A percentile compares a stretch with the other conserved stretches of the same genome.
phyloP scores from a whole-genome alignment of 495 filamentous ascomycete species.

The Neurospora cerealis region DNA sequence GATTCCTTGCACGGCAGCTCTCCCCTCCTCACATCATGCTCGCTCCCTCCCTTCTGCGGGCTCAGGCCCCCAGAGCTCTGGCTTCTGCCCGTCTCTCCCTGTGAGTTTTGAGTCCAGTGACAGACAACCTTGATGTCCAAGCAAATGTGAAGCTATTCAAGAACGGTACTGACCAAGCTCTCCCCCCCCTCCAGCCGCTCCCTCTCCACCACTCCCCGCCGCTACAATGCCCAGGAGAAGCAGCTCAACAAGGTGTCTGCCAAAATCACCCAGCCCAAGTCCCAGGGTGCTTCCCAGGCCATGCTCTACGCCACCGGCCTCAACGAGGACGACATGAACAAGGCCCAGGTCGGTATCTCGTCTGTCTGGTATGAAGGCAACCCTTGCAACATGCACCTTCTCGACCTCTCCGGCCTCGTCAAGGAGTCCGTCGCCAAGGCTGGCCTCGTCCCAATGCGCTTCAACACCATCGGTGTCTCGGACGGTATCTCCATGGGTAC shows the following conservation, averaged over 20 bases:
- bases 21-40: constrained; percentile 21
- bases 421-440: constrained; percentile 75
- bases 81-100: constrained; percentile 21
- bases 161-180: not conserved
- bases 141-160: not conserved
- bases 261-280: constrained; percentile 85
- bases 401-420: constrained; percentile 75
- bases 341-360: constrained; percentile 93
- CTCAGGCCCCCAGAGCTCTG: constrained; percentile 32
- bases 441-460: constrained; percentile 76
- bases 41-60: constrained; percentile 27
- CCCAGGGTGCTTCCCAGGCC: constrained; percentile 95
- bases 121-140: not conserved
- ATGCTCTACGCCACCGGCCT: constrained; percentile 97
- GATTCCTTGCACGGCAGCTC: not conserved
- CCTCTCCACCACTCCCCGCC: constrained; percentile 28
- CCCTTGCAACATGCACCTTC: constrained; percentile 97
- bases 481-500: constrained; percentile 78
- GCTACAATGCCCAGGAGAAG: constrained; percentile 31
- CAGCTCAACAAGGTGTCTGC: constrained; percentile 74
- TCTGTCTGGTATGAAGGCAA: constrained; percentile 87
- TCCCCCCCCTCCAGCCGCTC: constrained; percentile 22
- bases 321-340: constrained; percentile 73
- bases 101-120: constrained; percentile 9
- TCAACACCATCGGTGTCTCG: constrained; percentile 96